Evolutionary conservation across 495 filamentous ascomycete species (phyloP).

Genomic region (Penicillium egyptiacum): DNA sequence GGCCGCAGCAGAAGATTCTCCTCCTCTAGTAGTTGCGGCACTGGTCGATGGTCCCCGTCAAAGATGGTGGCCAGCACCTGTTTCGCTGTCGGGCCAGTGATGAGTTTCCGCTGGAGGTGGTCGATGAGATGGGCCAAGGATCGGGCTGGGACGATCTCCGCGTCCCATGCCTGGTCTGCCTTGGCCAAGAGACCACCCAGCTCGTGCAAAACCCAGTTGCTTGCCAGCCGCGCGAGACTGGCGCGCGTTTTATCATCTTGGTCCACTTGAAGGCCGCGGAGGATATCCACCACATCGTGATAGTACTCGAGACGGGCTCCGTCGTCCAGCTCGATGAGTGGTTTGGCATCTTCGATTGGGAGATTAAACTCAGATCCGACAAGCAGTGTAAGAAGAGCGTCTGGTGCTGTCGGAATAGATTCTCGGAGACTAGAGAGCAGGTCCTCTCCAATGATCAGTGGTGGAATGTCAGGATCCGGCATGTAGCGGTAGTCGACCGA

Average conservation of each 20-base stretch:
- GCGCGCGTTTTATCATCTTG: constrained; percentile 29
- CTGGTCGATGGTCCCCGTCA: constrained; percentile 48
- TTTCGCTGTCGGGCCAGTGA: constrained; percentile 78
- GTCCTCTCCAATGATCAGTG: constrained; percentile 71
- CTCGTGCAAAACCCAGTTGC: constrained; percentile 81
- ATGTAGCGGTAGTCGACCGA: constrained; percentile 98
- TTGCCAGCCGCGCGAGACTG: constrained; percentile 46
- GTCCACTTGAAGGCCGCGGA: constrained; percentile 43
- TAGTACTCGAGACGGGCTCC: constrained; percentile 83
- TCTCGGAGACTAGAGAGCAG: constrained; percentile 61
- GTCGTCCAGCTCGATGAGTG: constrained; percentile 73
- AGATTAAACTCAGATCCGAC: constrained; percentile 57
- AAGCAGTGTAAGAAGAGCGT: constrained; percentile 62
- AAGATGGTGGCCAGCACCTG: constrained; percentile 65
- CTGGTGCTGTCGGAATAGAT: constrained; percentile 67
- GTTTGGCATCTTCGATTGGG: constrained; percentile 81
- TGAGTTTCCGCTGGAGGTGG: constrained; percentile 60
- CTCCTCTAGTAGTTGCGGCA: constrained; percentile 62
- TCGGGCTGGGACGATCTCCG: constrained; percentile 54
- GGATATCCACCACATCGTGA: constrained; percentile 63
- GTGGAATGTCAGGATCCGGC: constrained; percentile 90
- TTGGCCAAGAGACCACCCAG: constrained; percentile 72
- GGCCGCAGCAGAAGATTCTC: constrained; percentile 66
- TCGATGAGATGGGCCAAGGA: constrained; percentile 67
- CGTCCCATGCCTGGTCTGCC: constrained; percentile 51